Conservation (phyloP, 2,329 filamentous ascomycete species). For the Fusarium nygamai region DNA sequence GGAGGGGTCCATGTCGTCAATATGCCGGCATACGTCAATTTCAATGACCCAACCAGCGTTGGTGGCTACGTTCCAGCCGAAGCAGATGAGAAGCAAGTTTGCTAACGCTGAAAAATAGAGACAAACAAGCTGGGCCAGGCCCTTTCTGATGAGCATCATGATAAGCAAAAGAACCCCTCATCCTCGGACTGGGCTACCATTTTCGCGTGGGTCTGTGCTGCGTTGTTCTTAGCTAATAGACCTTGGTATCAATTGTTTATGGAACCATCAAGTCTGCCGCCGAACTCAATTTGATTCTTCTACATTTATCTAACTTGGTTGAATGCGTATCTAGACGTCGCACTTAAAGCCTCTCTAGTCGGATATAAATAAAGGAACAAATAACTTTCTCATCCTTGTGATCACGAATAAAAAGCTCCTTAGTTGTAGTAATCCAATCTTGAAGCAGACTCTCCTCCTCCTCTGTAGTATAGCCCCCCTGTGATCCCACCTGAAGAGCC, state of each 20-base stretch:
- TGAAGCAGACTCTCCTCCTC: not conserved
- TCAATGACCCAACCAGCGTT: not conserved
- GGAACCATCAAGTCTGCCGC: not conserved
- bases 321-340: not conserved
- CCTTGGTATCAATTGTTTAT: not conserved
- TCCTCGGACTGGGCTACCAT: too few relatives aligned
- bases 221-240: too few relatives aligned
- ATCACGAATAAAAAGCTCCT: not conserved
- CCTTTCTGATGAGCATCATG: not conserved
- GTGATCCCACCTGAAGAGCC: not conserved
- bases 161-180: too few relatives aligned
- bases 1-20: not conserved
- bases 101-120: rapidly evolving
- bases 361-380: not conserved
- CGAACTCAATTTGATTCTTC: not conserved
- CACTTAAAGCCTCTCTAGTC: not conserved
- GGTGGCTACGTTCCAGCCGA: rapidly evolving
- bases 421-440: not conserved
- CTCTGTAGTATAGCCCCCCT: not conserved
- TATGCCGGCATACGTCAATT: not conserved
- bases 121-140: not conserved
- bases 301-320: not conserved
- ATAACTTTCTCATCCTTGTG: not conserved
- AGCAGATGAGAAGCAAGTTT: not conserved
- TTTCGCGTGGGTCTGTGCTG: too few relatives aligned